Conservation (phyloP, 768 basidiomycete species). For the Piloderma croceum region DNA sequence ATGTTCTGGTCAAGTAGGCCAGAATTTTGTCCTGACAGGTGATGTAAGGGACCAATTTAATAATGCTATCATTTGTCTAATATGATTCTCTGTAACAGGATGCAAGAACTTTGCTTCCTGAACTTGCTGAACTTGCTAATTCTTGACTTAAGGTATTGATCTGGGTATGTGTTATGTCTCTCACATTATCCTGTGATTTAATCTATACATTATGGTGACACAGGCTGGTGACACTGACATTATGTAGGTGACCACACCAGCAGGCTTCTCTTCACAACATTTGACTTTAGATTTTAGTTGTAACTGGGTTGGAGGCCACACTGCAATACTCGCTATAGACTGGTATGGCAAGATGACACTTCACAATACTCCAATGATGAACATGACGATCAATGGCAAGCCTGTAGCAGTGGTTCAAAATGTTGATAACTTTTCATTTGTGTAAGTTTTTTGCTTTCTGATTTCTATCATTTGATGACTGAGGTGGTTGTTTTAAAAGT, state of each 20-base stretch:
- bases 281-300: too few relatives aligned
- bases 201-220: constrained; percentile 25
- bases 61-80: constrained; percentile 1
- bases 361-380: constrained; percentile 36
- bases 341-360: constrained; percentile 41
- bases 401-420: constrained; percentile 59
- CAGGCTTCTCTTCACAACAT: too few relatives aligned
- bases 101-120: constrained; percentile 49
- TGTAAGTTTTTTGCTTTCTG: constrained; percentile 40
- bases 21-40: constrained; percentile 44
- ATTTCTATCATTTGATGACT: not conserved
- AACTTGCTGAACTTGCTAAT: constrained; percentile 43
- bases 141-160: constrained; percentile 31
- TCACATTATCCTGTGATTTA: constrained; percentile 27
- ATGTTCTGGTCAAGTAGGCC: constrained; percentile 41
- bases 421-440: constrained; percentile 63
- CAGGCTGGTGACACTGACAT: constrained; percentile 39
- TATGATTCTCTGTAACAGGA: constrained; percentile 29
- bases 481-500: constrained; percentile 25
- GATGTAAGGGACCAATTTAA: constrained; percentile 36
- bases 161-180: constrained; percentile 27
- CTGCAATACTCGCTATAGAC: constrained; percentile 37
- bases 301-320: constrained; percentile 36
- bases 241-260: constrained; percentile 18
- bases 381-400: constrained; percentile 51